A percentile compares a stretch with the other conserved stretches of the same genome.
These are phyloP conservation scores for Pseudogymnoascus sp. DNA, from an alignment of 2,329 filamentous ascomycete species.

Conservation along the genomic window DNA sequence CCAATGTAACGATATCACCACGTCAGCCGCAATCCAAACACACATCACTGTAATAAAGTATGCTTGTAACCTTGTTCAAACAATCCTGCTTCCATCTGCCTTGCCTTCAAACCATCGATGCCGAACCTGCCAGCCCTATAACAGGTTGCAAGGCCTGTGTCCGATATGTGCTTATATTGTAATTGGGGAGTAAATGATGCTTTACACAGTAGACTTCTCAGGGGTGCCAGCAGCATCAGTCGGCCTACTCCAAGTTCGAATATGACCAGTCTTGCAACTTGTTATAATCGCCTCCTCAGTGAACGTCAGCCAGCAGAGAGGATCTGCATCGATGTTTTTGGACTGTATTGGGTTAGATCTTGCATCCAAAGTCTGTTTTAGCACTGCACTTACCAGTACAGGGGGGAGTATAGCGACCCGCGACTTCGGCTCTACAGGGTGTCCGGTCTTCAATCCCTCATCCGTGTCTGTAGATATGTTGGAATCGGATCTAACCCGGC, in stretches of 20 bases:
- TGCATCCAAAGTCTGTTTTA: not conserved
- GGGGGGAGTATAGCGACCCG: slow-evolving; percentile 82
- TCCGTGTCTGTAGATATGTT: slow-evolving; percentile 48
- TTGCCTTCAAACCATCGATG: not conserved
- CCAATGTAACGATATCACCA: not conserved
- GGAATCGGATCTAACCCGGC: slow-evolving; percentile 64
- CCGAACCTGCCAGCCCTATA: not conserved
- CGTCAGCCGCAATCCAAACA: not conserved
- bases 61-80: not conserved
- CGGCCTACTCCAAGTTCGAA: slow-evolving; percentile 24
- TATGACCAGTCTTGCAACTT: slow-evolving; percentile 59
- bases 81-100: not conserved
- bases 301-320: slow-evolving; percentile 85
- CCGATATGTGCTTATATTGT: not conserved
- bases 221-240: slow-evolving; percentile 15
- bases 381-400: slow-evolving; percentile 59
- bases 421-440: slow-evolving; percentile 72
- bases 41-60: not conserved
- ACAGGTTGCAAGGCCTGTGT: not conserved
- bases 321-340: slow-evolving; percentile 79
- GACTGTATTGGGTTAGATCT: slow-evolving; percentile 42
- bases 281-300: slow-evolving; percentile 90
- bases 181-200: not conserved
- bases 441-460: slow-evolving; percentile 37
- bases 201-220: not conserved